A percentile compares a stretch with the other conserved stretches of the same genome.
These are phyloP conservation scores for Ochetophila trinervis DNA, from an alignment of 306 rosid genomes.

Conservation along the genomic window DNA sequence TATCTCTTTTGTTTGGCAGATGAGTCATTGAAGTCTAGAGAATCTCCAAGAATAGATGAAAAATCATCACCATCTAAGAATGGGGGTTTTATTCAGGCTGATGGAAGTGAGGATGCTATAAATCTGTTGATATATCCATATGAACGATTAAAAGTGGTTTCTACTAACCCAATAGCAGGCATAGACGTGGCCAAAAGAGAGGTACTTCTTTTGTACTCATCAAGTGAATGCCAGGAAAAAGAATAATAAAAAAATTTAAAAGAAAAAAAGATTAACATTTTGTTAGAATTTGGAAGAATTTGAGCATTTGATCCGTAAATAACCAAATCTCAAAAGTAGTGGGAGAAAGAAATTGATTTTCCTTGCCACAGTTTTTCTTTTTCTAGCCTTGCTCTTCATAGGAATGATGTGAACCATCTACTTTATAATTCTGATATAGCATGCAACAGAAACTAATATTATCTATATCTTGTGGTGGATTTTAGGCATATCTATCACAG, in stretches of 20 bases:
- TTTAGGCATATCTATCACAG: constrained; percentile 71
- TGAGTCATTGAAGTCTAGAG: constrained; percentile 30
- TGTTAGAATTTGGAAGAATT: too few species aligned
- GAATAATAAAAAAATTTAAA: too few species aligned
- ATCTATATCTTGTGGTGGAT: constrained; percentile 28
- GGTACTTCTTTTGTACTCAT: constrained; percentile 40
- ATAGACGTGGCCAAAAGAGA: constrained; percentile 79
- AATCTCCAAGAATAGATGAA: constrained; percentile 37
- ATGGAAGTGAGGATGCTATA: constrained; percentile 33
- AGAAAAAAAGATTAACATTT: too few species aligned
- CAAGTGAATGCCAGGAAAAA: neutral
- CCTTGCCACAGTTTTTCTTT: neutral
- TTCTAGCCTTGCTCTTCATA: neutral
- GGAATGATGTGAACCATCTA: neutral
- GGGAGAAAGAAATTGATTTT: too few species aligned
- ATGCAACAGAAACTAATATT: constrained; percentile 2
- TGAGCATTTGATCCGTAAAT: too few species aligned
- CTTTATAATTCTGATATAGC: neutral
- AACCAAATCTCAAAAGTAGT: too few species aligned
- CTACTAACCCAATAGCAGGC: constrained; percentile 56
- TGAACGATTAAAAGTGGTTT: constrained; percentile 59
- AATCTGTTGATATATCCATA: constrained; percentile 49
- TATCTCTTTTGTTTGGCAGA: constrained; percentile 19
- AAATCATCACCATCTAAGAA: constrained; percentile 33
- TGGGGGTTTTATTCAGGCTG: constrained; percentile 22